These are phyloP conservation scores for Cytospora schulzeri DNA, from an alignment of 2,329 filamentous ascomycete species.

Conservation along the genomic window DNA sequence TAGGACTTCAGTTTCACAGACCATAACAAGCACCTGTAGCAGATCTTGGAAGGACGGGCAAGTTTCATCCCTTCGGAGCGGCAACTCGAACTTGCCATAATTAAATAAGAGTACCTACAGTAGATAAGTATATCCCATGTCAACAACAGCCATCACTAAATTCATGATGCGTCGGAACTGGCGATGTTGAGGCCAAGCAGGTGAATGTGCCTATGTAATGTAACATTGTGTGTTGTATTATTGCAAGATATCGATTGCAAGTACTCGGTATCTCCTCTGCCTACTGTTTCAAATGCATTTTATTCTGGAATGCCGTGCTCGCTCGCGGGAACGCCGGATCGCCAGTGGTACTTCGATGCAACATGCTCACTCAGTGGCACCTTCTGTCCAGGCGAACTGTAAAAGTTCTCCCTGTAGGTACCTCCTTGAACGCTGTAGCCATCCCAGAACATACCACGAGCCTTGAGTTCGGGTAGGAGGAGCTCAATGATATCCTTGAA, in stretches of 20 bases:
- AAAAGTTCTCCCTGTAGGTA: slow-evolving; percentile 48
- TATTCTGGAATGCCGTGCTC: slow-evolving; percentile 34
- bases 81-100: too few relatives aligned
- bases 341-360: slow-evolving; percentile 44
- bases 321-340: slow-evolving; percentile 35
- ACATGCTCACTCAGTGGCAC: slow-evolving; percentile 43
- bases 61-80: too few relatives aligned
- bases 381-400: slow-evolving; percentile 38
- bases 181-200: too few relatives aligned
- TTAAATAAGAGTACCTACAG: too few relatives aligned
- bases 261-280: too few relatives aligned
- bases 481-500: slow-evolving; percentile 69
- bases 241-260: neutral
- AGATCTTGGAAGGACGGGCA: too few relatives aligned
- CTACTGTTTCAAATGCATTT: neutral
- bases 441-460: slow-evolving; percentile 59
- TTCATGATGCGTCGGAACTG: neutral
- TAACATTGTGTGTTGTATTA: neutral
- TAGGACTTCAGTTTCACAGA: too few relatives aligned
- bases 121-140: too few relatives aligned
- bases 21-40: too few relatives aligned
- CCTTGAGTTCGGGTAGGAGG: slow-evolving; percentile 62
- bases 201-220: neutral
- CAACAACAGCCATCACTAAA: too few relatives aligned
- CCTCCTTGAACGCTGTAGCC: slow-evolving; percentile 47